A percentile compares a stretch with the other conserved stretches of the same genome.
These are phyloP conservation scores for Theileria parva DNA, from an alignment of 169 alveolate genomes.

Conservation along the genomic window DNA sequence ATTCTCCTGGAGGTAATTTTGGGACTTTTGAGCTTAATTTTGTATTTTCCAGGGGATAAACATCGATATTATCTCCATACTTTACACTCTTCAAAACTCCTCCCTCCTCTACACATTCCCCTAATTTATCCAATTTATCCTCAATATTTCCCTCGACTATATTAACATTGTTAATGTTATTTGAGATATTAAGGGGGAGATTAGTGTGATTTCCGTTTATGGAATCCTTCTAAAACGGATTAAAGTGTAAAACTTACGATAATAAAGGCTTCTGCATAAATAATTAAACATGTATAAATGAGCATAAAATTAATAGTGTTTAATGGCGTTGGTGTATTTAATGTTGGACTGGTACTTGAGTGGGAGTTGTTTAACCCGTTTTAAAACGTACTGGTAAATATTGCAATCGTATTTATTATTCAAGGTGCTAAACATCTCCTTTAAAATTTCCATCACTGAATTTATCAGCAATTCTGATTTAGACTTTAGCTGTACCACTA, in stretches of 20 bases:
- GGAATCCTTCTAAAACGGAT: too few species aligned
- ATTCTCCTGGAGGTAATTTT: slow-evolving; percentile 54
- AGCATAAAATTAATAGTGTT: slow-evolving; percentile 1
- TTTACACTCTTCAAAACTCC: slow-evolving; percentile 39
- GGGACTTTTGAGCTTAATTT: slow-evolving; percentile 23
- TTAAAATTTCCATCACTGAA: background rate
- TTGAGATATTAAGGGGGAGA: too few species aligned
- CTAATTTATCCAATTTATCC: background rate
- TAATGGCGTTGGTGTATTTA: background rate
- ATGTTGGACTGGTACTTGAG: slow-evolving; percentile 26
- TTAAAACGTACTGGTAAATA: slow-evolving; percentile 5
- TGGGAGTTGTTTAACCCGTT: slow-evolving; percentile 14
- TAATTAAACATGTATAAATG: too few species aligned
- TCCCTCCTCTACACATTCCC: background rate
- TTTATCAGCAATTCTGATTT: background rate
- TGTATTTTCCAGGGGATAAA: slow-evolving; percentile 47
- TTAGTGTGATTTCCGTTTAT: too few species aligned
- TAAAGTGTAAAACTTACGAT: too few species aligned
- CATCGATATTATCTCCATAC: slow-evolving; percentile 32
- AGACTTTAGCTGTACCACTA: slow-evolving; percentile 7
- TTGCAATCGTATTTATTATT: background rate
- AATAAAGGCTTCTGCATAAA: too few species aligned
- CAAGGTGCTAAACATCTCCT: background rate
- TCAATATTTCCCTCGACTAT: too few species aligned
- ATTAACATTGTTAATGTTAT: background rate